phyloP scores from a whole-genome alignment of 129 eudicot genomes.

The Logfia minima region DNA sequence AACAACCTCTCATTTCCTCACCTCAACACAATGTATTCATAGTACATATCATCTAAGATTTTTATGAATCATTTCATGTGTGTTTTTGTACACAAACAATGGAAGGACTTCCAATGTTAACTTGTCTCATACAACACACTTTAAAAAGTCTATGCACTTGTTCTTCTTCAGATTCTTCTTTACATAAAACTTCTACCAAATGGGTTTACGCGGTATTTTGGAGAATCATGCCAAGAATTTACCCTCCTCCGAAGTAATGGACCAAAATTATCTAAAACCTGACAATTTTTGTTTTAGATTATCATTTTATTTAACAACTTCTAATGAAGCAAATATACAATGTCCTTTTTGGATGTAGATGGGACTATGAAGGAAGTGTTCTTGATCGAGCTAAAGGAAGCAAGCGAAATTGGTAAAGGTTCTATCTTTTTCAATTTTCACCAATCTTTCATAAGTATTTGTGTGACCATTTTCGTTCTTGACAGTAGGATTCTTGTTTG shows the following conservation, averaged over 20 bases:
- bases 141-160: slow-evolving; percentile 64
- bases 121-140: slow-evolving; percentile 82
- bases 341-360: slow-evolving; percentile 41
- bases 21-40: slow-evolving; percentile 32
- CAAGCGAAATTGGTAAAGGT: slow-evolving; percentile 70
- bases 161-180: slow-evolving; percentile 47
- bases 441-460: slow-evolving; percentile 3
- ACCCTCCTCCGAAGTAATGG: slow-evolving; percentile 80
- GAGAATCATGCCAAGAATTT: slow-evolving; percentile 76
- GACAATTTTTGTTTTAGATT: neutral
- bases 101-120: slow-evolving; percentile 87
- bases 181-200: slow-evolving; percentile 40
- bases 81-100: slow-evolving; percentile 41
- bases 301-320: neutral
- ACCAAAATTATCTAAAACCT: neutral
- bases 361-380: slow-evolving; percentile 72
- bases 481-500: slow-evolving; percentile 78
- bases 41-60: slow-evolving; percentile 29
- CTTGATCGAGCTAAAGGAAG: slow-evolving; percentile 75
- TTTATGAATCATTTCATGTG: slow-evolving; percentile 25
- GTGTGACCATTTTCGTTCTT: slow-evolving; percentile 7
- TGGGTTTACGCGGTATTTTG: slow-evolving; percentile 89
- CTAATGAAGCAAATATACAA: neutral
- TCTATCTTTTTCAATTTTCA: neutral
- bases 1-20: slow-evolving; percentile 34